These are phyloP conservation scores for Elongisporangium prolatum DNA, from an alignment of 352 stramenopile species.

Conservation along the genomic window DNA sequence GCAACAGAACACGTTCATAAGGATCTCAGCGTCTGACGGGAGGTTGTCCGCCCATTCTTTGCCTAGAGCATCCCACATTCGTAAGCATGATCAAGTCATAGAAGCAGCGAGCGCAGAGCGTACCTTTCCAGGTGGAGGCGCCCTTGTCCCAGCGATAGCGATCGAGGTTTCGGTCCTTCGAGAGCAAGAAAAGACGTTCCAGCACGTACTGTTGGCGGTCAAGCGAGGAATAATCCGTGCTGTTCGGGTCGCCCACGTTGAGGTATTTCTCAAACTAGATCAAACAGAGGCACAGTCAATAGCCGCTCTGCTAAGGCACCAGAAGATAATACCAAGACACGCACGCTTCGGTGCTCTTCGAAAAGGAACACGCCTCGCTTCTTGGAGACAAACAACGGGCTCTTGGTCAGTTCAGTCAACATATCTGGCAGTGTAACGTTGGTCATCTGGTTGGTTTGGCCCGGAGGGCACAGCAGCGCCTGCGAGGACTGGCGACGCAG, in stretches of 20 bases:
- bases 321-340: constrained; percentile 19
- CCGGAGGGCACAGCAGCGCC: constrained; percentile 67
- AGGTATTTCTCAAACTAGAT: constrained; percentile 84
- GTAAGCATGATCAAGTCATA: neutral
- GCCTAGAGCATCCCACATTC: constrained; percentile 12
- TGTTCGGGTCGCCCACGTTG: constrained; percentile 72
- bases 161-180: constrained; percentile 81
- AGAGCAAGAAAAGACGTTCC: constrained; percentile 82
- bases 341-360: constrained; percentile 73
- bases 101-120: neutral
- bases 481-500: constrained; percentile 65
- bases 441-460: constrained; percentile 68
- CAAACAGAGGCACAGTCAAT: constrained; percentile 9
- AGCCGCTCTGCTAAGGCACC: neutral
- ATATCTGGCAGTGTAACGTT: constrained; percentile 83
- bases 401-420: constrained; percentile 53
- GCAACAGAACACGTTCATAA: constrained; percentile 88
- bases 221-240: constrained; percentile 63
- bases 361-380: constrained; percentile 73
- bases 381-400: constrained; percentile 73
- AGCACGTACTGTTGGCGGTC: constrained; percentile 83
- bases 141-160: constrained; percentile 83
- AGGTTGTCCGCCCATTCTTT: constrained; percentile 81
- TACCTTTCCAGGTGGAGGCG: constrained; percentile 58
- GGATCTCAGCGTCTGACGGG: constrained; percentile 75